Base-by-base conservation (phyloP, 768 basidiomycete genomes). In the Auriscalpium vulgare region DNA sequence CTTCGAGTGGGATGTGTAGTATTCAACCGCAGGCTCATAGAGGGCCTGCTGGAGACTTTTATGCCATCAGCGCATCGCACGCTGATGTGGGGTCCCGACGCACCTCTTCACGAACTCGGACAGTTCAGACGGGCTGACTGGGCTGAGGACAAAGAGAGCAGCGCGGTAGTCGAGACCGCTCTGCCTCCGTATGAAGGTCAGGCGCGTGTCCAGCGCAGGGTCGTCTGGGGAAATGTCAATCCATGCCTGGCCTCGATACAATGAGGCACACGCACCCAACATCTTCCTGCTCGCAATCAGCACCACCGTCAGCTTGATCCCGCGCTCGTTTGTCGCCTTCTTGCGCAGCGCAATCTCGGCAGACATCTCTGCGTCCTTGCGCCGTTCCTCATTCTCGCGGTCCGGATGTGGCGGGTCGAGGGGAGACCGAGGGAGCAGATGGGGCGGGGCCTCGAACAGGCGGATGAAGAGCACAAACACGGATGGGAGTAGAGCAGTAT, bases 291-390 rank as follows among this genome's bases (percentile, higher is more conserved):
- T 91, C n/a, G 94, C 91, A 71, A 97, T 79, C 23, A 98, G 76
- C 3, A 97, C 94, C 10, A 95, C 91, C 0, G 95, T 97, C 44
- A 99, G 77, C 71, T 98, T 98, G 62, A 97, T 88, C 5, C 87
- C 87, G 56, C 93, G 79, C 62, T 98, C 95, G 58, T 78, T 83
- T 13, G 87, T 85, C 40, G 73, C 74, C 67, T 85, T 88, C 74
- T 95, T 93, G 59, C 93, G 74, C 36, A 80, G 75, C 2, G 87
- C 82, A 53, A 99, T 83, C 64, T 93, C 91, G 0, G 80, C 76
- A 4, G 93, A 80, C 13, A 99, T 77, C 54, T 90, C 88, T 0
- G 79, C 72, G 64, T 98, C 97, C 59, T 75, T 74, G 56, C 71
- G 74, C 37, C 83, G 77, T 68, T 97, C 93, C 65, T 88, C 87